A percentile compares a stretch with the other conserved stretches of the same genome.
These are phyloP conservation scores for Linum tenue DNA, from an alignment of 345 rosid species.

Conservation along the genomic window DNA sequence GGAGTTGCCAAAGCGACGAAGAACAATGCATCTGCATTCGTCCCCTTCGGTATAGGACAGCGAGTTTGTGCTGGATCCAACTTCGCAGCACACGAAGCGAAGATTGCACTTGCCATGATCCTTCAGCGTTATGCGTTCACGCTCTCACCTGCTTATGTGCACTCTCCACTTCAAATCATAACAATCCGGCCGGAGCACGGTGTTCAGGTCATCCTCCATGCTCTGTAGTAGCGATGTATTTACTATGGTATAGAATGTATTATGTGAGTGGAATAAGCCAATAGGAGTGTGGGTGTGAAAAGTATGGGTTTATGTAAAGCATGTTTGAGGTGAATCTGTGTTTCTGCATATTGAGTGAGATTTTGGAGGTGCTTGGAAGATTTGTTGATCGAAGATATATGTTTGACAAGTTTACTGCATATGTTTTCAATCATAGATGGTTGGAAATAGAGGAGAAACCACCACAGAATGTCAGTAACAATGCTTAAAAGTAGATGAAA, in stretches of 20 bases:
- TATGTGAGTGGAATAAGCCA: no score
- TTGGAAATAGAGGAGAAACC: no score
- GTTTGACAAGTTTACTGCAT: no score
- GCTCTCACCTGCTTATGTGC: neutral
- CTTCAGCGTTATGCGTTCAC: neutral
- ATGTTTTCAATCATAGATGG: no score
- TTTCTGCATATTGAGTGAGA: no score
- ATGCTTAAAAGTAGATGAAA: no score
- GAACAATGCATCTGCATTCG: neutral
- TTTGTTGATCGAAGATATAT: no score
- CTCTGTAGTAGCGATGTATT: neutral
- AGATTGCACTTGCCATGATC: conserved; percentile 2
- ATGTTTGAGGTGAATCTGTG: no score
- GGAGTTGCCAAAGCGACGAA: conserved; percentile 1
- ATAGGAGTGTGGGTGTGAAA: no score
- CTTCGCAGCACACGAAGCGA: neutral
- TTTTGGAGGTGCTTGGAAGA: no score
- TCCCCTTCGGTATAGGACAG: neutral
- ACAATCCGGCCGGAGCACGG: conserved; percentile 1
- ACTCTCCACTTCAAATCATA: neutral
- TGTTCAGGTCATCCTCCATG: neutral
- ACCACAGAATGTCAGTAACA: no score
- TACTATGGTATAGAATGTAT: neutral
- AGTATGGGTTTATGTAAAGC: no score
- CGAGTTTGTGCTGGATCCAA: neutral